These are phyloP conservation scores for Psilocybe subaeruginosa DNA, from an alignment of 768 basidiomycete species.

Conservation along the genomic window DNA sequence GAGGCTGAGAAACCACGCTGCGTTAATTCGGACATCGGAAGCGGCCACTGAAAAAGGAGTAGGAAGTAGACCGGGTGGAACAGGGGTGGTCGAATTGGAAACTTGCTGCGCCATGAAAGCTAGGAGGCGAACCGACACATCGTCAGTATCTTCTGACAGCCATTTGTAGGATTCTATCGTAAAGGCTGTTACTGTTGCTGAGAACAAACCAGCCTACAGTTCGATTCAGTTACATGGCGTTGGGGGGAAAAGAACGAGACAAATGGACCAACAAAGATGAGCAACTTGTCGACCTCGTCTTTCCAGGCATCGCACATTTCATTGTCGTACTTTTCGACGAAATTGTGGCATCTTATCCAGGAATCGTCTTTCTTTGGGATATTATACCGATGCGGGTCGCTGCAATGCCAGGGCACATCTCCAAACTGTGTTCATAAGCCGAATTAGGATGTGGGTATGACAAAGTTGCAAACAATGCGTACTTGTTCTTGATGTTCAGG, in stretches of 20 bases:
- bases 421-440: neutral
- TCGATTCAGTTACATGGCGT: neutral
- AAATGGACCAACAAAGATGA: conserved; percentile 28
- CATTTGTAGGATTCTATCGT: conserved; percentile 29
- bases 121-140: conserved; percentile 20
- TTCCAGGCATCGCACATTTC: conserved; percentile 33
- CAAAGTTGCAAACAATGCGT: neutral
- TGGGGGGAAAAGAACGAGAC: too few relatives aligned
- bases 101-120: conserved; percentile 18
- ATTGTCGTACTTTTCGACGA: conserved; percentile 29
- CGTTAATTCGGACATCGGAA: conserved; percentile 27
- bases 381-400: conserved; percentile 22
- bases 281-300: conserved; percentile 32
- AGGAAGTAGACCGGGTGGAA: neutral
- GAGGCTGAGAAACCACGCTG: conserved; percentile 29
- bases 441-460: too few relatives aligned
- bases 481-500: conserved; percentile 8
- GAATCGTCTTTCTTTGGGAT: conserved; percentile 22
- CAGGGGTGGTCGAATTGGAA: conserved; percentile 6
- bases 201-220: conserved; percentile 29
- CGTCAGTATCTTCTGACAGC: conserved; percentile 24
- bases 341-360: conserved; percentile 27
- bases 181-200: conserved; percentile 30
- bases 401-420: conserved; percentile 23
- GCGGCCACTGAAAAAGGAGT: conserved; percentile 20